Evolutionary conservation across 202 grass and related monocot species (phyloP), one percentile per base, ranked within the genome.

Genomic region (Schoenoplectus triqueter): DNA sequence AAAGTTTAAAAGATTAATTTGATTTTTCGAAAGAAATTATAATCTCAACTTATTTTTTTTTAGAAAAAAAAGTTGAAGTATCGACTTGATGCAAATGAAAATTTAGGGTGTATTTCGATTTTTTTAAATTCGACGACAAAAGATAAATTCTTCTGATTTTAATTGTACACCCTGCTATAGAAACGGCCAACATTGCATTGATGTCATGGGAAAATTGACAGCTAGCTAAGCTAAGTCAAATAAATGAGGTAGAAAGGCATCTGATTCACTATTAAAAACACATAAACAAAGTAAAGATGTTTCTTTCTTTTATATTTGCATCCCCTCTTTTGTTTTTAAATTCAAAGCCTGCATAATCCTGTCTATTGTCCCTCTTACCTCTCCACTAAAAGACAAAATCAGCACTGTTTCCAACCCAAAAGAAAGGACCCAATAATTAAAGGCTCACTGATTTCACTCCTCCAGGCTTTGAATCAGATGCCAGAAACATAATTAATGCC

Each of bases 391-490:
- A 65, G 82, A 89, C 83, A 86, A 82, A 85, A 66, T 7, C 31
- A 89, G 68, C 67, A 89, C 87, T 82, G 69, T 89, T 69, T 59
- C 48, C 81, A 84, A 71, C 9, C 31, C 48, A 17, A 83, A 83
- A 83, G 20, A 56, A 66, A 79, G 45, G 74, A 57, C 50, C 74
- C 52, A 78, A 41, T 78, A 59, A 60, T 60, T 42, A 78, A 57
- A 62, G 31, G 75, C 39, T 62, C 75, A 18, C 31, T 79, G 15
- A 79, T n/a, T 55, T 68, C 84, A 44, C 47, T 80, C 44, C 62
- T 66, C 75, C 81, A 71, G 81, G 60, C 63, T 86, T 80, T 69
- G 72, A 86, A 86, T 78, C 84, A 86, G 73, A 80, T 67, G 61
- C 73, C 75, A 86, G 72, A 77, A 78, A 80, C 84, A 79, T 46